A percentile compares a stretch with the other conserved stretches of the same genome.
Evolutionary conservation across 2,329 filamentous ascomycete genomes (phyloP).

Genomic region (Stachybotrys echinatus): DNA sequence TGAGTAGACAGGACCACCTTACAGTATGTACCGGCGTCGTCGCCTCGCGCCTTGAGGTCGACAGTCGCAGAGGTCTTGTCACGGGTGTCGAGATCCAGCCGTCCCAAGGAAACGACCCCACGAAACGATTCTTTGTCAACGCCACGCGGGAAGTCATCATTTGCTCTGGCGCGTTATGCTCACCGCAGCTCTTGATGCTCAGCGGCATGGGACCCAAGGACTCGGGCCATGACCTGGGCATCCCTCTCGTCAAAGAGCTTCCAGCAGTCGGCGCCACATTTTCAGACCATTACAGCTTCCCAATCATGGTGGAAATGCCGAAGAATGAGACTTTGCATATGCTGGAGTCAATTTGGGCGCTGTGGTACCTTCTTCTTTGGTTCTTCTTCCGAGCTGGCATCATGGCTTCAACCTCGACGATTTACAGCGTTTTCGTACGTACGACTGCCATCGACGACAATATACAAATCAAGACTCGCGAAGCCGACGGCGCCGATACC

Average conservation of each 20-base stretch:
- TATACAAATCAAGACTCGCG: neutral
- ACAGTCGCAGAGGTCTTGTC: neutral
- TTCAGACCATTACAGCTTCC: neutral
- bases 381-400: neutral
- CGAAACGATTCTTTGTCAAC: neutral
- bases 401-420: neutral
- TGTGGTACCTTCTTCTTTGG: neutral
- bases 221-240: conserved; percentile 26
- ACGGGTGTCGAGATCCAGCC: neutral
- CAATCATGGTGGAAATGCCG: neutral
- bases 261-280: conserved; percentile 28
- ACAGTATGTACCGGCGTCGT: conserved; percentile 23
- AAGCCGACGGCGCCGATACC: neutral
- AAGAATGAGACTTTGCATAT: neutral
- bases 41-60: conserved; percentile 19
- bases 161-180: conserved; percentile 2
- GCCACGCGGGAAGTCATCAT: conserved; percentile 5
- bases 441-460: neutral
- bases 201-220: conserved; percentile 35
- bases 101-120: no score
- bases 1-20: conserved; percentile 13
- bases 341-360: neutral
- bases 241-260: conserved; percentile 40
- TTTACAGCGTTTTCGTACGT: neutral
- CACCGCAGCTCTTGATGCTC: conserved; percentile 38